Evolutionary conservation across 2,329 filamentous ascomycete species (phyloP).

Genomic region (Hymenoscyphus occultus): DNA sequence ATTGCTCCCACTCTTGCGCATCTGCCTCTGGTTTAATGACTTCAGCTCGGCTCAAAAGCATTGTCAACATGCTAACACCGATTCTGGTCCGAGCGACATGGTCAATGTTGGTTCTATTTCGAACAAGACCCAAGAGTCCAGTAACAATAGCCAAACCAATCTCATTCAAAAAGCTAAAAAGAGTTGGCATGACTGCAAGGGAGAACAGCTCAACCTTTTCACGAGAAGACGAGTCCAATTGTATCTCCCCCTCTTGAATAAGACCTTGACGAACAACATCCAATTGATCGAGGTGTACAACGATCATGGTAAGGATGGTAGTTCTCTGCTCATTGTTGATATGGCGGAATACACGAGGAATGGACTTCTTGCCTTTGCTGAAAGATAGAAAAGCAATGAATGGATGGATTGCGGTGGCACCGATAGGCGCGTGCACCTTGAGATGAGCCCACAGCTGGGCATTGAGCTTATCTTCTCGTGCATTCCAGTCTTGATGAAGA

Average conservation of each 20-base stretch:
- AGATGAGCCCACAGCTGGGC: conserved; percentile 78
- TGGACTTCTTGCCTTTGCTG: conserved; percentile 92
- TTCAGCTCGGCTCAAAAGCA: conserved; percentile 91
- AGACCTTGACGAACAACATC: conserved; percentile 84
- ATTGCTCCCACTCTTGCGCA: conserved; percentile 75
- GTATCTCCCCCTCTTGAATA: conserved; percentile 67
- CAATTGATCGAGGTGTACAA: conserved; percentile 86
- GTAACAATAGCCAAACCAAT: conserved; percentile 88
- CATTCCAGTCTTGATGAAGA: conserved; percentile 76
- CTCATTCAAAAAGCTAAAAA: conserved; percentile 88
- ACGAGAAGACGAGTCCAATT: conserved; percentile 72
- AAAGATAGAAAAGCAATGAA: conserved; percentile 96
- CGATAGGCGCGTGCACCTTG: conserved; percentile 91
- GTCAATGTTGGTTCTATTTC: conserved; percentile 72
- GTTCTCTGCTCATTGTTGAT: conserved; percentile 90
- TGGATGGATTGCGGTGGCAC: conserved; percentile 72
- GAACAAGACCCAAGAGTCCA: conserved; percentile 80
- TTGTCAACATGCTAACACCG: conserved; percentile 85
- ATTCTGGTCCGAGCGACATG: conserved; percentile 83
- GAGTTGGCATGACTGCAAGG: conserved; percentile 79
- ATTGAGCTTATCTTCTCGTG: conserved; percentile 68
- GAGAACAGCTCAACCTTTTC: conserved; percentile 93
- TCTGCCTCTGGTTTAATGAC: conserved; percentile 75
- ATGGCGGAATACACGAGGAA: conserved; percentile 91
- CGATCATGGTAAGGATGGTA: conserved; percentile 92